Conservation (phyloP, 208 protist genomes). For the Leishmania arabica region DNA sequence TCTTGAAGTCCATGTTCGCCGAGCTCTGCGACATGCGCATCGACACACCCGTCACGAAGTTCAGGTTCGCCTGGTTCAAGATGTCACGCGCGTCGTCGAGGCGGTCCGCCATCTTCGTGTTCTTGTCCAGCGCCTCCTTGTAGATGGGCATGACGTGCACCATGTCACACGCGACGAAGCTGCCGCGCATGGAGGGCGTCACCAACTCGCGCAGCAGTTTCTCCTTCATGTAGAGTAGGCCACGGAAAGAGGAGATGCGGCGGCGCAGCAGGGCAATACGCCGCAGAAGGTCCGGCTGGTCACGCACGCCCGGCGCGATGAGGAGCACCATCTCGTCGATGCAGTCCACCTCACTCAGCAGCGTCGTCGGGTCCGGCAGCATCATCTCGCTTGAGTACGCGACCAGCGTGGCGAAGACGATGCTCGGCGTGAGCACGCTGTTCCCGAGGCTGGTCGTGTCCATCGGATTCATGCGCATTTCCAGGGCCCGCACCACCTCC, state of each 20-base stretch:
- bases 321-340: slow-evolving; percentile 90
- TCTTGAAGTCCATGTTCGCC: slow-evolving; percentile 82
- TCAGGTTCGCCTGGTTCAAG: slow-evolving; percentile 85
- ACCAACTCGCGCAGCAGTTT: slow-evolving; percentile 73
- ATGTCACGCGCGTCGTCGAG: slow-evolving; percentile 82
- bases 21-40: slow-evolving; percentile 90
- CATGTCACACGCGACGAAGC: slow-evolving; percentile 51
- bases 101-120: slow-evolving; percentile 64
- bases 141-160: slow-evolving; percentile 40
- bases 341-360: slow-evolving; percentile 82
- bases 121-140: slow-evolving; percentile 61
- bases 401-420: slow-evolving; percentile 54
- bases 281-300: slow-evolving; percentile 85
- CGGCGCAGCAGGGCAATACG: slow-evolving; percentile 79
- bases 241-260: slow-evolving; percentile 63
- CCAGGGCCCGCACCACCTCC: slow-evolving; percentile 51
- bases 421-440: slow-evolving; percentile 24
- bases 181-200: slow-evolving; percentile 69
- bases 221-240: slow-evolving; percentile 74
- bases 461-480: slow-evolving; percentile 28
- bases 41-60: slow-evolving; percentile 82
- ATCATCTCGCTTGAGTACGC: slow-evolving; percentile 68
- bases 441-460: slow-evolving; percentile 6
- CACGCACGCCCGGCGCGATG: slow-evolving; percentile 72
- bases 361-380: slow-evolving; percentile 67